Percentiles rank a stretch among this genome's conserved stretches.
Conservation (phyloP, 2,329 filamentous ascomycete genomes). For the Whalleya microplaca region DNA sequence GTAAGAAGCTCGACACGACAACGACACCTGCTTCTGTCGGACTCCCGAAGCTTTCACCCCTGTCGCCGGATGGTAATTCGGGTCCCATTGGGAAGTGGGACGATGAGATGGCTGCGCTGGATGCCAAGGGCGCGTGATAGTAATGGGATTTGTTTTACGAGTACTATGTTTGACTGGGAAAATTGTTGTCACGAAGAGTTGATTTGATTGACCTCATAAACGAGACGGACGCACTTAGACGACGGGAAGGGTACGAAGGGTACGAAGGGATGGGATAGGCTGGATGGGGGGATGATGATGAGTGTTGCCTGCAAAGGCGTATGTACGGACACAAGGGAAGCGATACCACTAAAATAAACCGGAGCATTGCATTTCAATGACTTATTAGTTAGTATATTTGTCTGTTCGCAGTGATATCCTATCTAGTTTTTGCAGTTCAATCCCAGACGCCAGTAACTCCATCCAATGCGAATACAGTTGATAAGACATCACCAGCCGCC, state of each 20-base stretch:
- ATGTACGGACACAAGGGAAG: constrained; percentile 1
- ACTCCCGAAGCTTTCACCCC: constrained; percentile 18
- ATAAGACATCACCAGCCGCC: constrained; percentile 53
- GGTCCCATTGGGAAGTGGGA: constrained; percentile 55
- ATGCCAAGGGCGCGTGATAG: constrained; percentile 36
- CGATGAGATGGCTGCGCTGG: constrained; percentile 60
- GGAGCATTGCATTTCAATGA: constrained; percentile 10
- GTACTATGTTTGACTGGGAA: not conserved
- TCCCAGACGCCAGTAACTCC: constrained; percentile 32
- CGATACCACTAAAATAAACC: constrained; percentile 19
- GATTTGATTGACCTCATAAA: no score
- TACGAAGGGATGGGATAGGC: constrained; percentile 1
- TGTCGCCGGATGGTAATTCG: constrained; percentile 39
- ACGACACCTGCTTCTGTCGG: not conserved
- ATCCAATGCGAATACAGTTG: constrained; percentile 19
- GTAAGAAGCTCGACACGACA: constrained; percentile 27
- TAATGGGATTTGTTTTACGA: not conserved
- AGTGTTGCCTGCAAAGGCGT: constrained; percentile 1
- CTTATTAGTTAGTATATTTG: not conserved
- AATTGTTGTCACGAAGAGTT: constrained; percentile 8
- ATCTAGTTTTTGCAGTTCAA: constrained; percentile 11
- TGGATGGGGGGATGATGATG: no score
- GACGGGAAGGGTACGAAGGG: not conserved
- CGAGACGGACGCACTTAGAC: not conserved
- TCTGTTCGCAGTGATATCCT: constrained; percentile 17